These are phyloP conservation scores for Exophiala viscosa DNA, from an alignment of 2,329 filamentous ascomycete genomes.

Conservation along the genomic window DNA sequence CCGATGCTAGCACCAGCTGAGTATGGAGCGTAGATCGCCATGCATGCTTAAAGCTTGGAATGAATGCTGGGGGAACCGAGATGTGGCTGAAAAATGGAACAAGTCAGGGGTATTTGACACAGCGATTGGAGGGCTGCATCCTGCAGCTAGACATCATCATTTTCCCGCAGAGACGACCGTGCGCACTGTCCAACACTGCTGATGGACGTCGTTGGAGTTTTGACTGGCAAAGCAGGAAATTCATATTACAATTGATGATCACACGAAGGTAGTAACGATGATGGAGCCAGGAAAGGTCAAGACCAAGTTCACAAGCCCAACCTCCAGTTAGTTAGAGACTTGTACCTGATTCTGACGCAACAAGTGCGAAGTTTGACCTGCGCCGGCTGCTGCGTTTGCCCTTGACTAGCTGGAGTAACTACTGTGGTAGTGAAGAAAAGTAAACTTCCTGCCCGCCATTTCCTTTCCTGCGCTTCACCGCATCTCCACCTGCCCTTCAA, in stretches of 20 bases:
- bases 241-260: too few species aligned
- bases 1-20: not conserved
- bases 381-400: too few species aligned
- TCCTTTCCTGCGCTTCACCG: not conserved
- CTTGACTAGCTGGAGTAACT: too few species aligned
- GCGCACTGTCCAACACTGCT: not conserved
- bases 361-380: too few species aligned
- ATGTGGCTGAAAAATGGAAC: constrained; percentile 1
- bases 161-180: not conserved
- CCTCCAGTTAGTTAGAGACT: too few species aligned
- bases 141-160: not conserved
- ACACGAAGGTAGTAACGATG: too few species aligned
- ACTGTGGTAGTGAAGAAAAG: too few species aligned
- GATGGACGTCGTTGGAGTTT: not conserved
- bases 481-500: not conserved
- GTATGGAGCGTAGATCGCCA: not conserved
- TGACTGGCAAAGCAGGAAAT: not conserved
- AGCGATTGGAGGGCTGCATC: not conserved
- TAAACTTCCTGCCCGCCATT: too few species aligned
- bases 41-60: not conserved
- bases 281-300: too few species aligned
- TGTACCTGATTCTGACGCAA: too few species aligned
- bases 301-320: too few species aligned
- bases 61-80: not conserved
- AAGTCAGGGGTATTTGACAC: not conserved